These are phyloP conservation scores for Acer saccharum DNA, from an alignment of 345 rosid species.

Conservation along the genomic window DNA sequence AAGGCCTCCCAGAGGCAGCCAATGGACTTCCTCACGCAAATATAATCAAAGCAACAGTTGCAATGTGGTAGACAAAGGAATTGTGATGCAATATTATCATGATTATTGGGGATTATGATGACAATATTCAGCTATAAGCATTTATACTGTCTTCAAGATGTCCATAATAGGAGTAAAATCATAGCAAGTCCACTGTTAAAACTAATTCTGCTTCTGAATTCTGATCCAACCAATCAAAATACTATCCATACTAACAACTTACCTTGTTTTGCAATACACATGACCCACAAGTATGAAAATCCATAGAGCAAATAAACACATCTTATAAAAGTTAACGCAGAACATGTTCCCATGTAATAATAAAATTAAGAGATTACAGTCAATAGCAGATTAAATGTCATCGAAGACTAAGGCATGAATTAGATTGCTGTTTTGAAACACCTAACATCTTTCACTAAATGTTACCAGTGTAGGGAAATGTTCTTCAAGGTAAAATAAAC, in stretches of 20 bases:
- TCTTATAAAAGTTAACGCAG: background rate
- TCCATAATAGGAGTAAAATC: conserved; percentile 80
- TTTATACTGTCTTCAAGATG: conserved; percentile 62
- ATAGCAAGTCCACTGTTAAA: conserved; percentile 79
- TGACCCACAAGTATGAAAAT: too few species aligned
- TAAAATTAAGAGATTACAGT: too few species aligned
- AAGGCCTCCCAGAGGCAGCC: too few species aligned
- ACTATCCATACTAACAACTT: background rate
- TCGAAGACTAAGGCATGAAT: too few species aligned
- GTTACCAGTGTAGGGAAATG: too few species aligned
- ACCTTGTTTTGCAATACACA: background rate
- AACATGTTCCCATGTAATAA: too few species aligned
- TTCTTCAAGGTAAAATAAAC: too few species aligned
- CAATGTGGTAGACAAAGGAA: background rate
- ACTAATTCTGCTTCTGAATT: conserved; percentile 28
- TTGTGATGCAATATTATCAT: too few species aligned
- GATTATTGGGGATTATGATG: background rate
- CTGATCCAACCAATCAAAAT: background rate
- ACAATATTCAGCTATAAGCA: background rate
- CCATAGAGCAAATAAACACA: background rate
- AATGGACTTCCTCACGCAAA: too few species aligned
- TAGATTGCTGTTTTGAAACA: too few species aligned
- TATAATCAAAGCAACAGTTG: background rate
- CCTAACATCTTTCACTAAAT: too few species aligned
- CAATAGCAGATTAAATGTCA: too few species aligned